Evolutionary conservation across 2,329 filamentous ascomycete species (phyloP), one percentile per base, ranked within the genome.

Genomic region (Fusarium transvaalense): DNA sequence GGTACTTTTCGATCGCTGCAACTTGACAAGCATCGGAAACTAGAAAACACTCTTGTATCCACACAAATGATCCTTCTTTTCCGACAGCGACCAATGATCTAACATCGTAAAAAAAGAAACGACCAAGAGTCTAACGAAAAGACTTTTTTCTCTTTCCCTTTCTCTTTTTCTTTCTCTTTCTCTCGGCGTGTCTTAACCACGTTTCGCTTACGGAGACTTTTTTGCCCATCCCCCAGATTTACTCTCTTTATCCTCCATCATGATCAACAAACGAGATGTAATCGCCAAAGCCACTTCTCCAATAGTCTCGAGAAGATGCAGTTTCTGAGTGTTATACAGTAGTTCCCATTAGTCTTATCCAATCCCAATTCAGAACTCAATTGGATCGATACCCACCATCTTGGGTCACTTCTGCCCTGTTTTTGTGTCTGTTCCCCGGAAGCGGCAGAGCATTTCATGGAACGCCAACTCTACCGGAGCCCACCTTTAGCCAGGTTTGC

Each of bases 391-490:
- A 58, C 43, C 66, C 66, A 69, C 56, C 47, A 56, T 57, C 37
- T 56, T 51, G 37, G 34, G 43, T 61, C 61, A 58, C 65, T 21
- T 31, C 48, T 56, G 35, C 27, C 51, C 46, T 68, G 61, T 59
- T 59, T 58, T 51, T 27, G 47, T 25, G 32, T 29, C 34, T 56
- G 34, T 66, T 43, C 50, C 64, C 64, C 52, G 64, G 64, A 66
- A 61, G 62, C 62, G 66, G 66, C 62, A 69, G 57, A 68, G 50
- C 58, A 53, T 60, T 63, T 69, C 60, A 39, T 51, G 34, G 47
- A 27, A 56, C 60, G 60, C 60, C 64, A 64, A 50, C 60, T 53
- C 64, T 64, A 54, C 43, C 65, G 46, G 51, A 64, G 43, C 34
- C 65, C 61, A 54, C 65, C 34, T 32, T 19, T 35, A 39, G 56